A percentile compares a stretch with the other conserved stretches of the same genome.
phyloP scores from a whole-genome alignment of 2,329 filamentous ascomycete genomes.

The Botryotinia narcissicola region DNA sequence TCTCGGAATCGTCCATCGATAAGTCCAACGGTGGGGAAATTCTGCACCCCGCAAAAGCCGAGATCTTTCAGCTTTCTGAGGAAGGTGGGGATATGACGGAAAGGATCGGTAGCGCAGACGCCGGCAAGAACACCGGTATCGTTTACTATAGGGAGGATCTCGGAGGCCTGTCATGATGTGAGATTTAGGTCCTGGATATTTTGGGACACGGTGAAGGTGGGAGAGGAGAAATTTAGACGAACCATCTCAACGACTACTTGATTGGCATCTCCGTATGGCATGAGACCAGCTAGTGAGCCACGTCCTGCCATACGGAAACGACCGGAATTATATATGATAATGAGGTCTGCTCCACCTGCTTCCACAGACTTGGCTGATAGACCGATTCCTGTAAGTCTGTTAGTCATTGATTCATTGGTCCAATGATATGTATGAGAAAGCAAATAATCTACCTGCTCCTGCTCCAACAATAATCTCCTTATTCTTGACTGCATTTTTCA shows the following conservation, averaged over 20 bases:
- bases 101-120: constrained; percentile 69
- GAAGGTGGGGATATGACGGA: constrained; percentile 60
- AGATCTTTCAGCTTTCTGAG: constrained; percentile 57
- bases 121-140: constrained; percentile 66
- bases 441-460: constrained; percentile 49
- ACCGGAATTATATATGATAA: constrained; percentile 71
- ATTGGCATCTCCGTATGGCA: constrained; percentile 71
- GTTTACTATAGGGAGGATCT: constrained; percentile 64
- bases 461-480: constrained; percentile 64
- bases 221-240: background rate
- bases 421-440: background rate
- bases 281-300: constrained; percentile 65
- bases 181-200: background rate
- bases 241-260: constrained; percentile 66
- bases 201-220: too few relatives aligned
- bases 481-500: constrained; percentile 53
- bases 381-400: constrained; percentile 53
- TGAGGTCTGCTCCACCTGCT: constrained; percentile 64
- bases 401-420: background rate
- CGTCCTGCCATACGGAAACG: constrained; percentile 71
- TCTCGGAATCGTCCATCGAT: constrained; percentile 66
- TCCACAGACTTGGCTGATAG: constrained; percentile 70
- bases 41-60: constrained; percentile 69
- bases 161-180: constrained; percentile 45
- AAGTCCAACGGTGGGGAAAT: constrained; percentile 70